These are phyloP conservation scores for Stachybotrys chartarum DNA, from an alignment of 2,329 filamentous ascomycete genomes.

Conservation along the genomic window DNA sequence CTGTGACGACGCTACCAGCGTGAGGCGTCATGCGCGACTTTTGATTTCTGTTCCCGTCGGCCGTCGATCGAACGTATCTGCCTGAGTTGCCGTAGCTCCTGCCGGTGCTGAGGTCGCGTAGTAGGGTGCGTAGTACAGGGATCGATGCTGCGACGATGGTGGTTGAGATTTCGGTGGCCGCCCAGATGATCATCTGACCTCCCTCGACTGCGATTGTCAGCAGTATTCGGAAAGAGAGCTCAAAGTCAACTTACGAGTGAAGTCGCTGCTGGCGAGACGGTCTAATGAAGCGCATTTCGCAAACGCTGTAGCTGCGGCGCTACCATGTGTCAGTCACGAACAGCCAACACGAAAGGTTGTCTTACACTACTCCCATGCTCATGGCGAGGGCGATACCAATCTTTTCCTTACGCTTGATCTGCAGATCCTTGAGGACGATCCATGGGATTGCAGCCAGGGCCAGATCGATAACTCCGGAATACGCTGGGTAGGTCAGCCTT, in stretches of 20 bases:
- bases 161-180: constrained; percentile 7
- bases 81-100: background rate
- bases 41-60: background rate
- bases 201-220: background rate
- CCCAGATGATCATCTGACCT: constrained; percentile 7
- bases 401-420: constrained; percentile 6
- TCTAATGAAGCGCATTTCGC: constrained; percentile 1
- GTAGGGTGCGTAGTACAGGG: constrained; percentile 13
- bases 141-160: constrained; percentile 15
- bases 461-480: constrained; percentile 6
- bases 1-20: background rate
- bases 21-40: background rate
- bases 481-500: background rate
- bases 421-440: constrained; percentile 5
- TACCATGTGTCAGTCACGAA: background rate
- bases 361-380: constrained; percentile 7
- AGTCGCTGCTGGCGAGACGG: background rate
- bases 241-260: background rate
- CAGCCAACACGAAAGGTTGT: background rate
- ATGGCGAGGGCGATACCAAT: constrained; percentile 6
- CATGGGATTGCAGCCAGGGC: constrained; percentile 5
- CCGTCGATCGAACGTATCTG: background rate
- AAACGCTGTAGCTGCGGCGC: constrained; percentile 3
- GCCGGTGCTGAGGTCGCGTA: background rate
- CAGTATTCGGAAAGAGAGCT: background rate